Percentiles rank a stretch among this genome's conserved stretches.
phyloP scores from a whole-genome alignment of 1,284 basidiomycete species.

The Ceratobasidium sp. region DNA sequence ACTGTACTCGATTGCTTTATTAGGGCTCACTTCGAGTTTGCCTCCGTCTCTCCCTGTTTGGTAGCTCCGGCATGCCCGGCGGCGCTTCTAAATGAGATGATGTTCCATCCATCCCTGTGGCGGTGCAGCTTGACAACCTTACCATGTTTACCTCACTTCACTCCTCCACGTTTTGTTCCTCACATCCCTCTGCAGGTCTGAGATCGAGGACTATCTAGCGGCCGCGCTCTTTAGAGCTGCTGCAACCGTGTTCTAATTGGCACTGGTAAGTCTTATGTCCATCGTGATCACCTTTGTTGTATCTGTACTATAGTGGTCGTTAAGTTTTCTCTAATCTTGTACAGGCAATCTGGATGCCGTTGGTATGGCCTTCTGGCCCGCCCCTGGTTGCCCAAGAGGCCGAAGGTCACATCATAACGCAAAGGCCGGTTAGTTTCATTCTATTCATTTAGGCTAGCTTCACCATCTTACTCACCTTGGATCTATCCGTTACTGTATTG shows the following conservation, averaged over 20 bases:
- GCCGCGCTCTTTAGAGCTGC: background rate
- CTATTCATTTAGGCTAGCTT: background rate
- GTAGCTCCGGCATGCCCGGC: background rate
- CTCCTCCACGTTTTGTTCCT: background rate
- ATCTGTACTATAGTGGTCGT: background rate
- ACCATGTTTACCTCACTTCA: conserved; percentile 8
- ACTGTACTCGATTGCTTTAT: too few species aligned
- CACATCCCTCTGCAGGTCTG: background rate
- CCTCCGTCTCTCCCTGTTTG: background rate
- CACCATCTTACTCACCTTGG: background rate
- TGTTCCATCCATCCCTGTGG: background rate
- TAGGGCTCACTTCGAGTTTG: too few species aligned
- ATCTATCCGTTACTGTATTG: background rate
- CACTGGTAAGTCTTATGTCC: background rate
- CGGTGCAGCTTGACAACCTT: conserved; percentile 14
- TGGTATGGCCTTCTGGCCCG: background rate
- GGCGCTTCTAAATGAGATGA: conserved; percentile 19
- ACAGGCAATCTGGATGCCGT: background rate
- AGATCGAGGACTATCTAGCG: background rate
- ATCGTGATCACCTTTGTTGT: background rate
- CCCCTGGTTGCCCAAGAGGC: background rate
- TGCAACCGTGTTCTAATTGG: background rate
- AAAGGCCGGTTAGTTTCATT: background rate
- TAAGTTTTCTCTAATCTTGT: background rate
- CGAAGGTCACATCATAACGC: background rate